phyloP scores from a whole-genome alignment of 345 rosid genomes.

The Boechera divaricarpa region DNA sequence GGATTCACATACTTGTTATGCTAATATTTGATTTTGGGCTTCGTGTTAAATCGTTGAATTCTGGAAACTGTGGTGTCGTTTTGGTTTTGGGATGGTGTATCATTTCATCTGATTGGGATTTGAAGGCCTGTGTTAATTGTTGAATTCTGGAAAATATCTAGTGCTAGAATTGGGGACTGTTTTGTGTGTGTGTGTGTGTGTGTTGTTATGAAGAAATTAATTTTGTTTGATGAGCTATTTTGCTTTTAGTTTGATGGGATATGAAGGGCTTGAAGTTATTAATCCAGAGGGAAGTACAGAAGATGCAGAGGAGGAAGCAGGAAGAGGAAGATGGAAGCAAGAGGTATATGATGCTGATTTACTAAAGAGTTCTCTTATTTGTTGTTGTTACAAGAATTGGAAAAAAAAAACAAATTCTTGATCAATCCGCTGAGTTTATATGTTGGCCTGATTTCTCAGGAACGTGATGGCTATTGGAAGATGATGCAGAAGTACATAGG shows the following conservation, averaged over 20 bases:
- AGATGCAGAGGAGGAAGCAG: conserved; percentile 94
- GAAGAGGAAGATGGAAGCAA: conserved; percentile 84
- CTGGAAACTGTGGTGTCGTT: not conserved
- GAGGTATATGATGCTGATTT: conserved; percentile 54
- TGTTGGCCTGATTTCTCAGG: conserved; percentile 19
- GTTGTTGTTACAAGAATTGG: not conserved
- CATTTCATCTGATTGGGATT: not conserved
- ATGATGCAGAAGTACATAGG: conserved; percentile 45
- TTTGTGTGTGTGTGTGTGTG: not conserved
- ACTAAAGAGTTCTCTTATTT: not conserved
- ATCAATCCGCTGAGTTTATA: not conserved
- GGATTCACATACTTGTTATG: not conserved
- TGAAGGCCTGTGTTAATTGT: not conserved
- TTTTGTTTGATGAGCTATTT: not conserved
- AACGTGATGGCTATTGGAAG: conserved; percentile 41
- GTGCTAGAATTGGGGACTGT: not conserved
- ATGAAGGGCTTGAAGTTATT: conserved; percentile 89
- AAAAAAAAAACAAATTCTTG: not conserved
- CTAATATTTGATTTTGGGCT: not conserved
- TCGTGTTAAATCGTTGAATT: not conserved
- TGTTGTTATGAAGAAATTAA: not conserved
- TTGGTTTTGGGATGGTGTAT: not conserved
- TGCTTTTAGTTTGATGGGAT: conserved; percentile 59
- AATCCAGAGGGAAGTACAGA: conserved; percentile 93
- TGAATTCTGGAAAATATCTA: not conserved